Evolutionary conservation across 495 filamentous ascomycete genomes (phyloP).

Genomic region (Penicillium ucsense): DNA sequence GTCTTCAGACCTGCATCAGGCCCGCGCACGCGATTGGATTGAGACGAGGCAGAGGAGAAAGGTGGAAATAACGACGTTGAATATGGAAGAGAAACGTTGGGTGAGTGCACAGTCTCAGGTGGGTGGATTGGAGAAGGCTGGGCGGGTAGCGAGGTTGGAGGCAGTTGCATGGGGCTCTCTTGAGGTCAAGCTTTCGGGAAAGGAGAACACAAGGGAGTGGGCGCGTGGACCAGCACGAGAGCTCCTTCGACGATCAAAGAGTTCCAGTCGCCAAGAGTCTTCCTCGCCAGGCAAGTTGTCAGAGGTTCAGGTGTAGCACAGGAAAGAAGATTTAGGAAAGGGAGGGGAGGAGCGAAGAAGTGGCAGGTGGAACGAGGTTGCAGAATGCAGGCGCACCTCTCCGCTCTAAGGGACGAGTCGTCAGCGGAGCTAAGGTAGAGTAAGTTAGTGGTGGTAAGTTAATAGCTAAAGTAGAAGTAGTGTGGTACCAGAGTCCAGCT

Average conservation of each 20-base stretch:
- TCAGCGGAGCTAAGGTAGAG: not conserved
- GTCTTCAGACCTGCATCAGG: slow-evolving; percentile 23
- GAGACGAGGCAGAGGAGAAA: not conserved
- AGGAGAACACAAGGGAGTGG: slow-evolving; percentile 12
- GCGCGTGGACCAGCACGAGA: slow-evolving; percentile 11
- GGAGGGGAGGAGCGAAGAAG: slow-evolving; percentile 1
- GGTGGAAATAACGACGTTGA: slow-evolving; percentile 1
- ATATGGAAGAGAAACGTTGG: not conserved
- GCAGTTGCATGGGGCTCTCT: slow-evolving; percentile 3
- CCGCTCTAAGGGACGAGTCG: not conserved
- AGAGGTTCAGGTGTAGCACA: too few species aligned
- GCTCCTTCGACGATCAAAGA: too few species aligned
- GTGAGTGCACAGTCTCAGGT: not conserved
- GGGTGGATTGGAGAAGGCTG: not conserved
- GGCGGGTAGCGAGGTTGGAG: slow-evolving; percentile 2
- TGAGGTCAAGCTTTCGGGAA: slow-evolving; percentile 4
- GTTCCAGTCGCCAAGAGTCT: too few species aligned
- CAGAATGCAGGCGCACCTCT: slow-evolving; percentile 2
- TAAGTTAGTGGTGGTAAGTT: too few species aligned
- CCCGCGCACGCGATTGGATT: slow-evolving; percentile 4
- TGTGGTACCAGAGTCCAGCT: too few species aligned
- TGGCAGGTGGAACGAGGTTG: slow-evolving; percentile 6
- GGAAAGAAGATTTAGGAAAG: not conserved
- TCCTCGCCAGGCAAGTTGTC: too few species aligned
- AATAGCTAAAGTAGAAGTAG: not conserved